These are phyloP conservation scores for Rhizopogon salebrosus DNA, from an alignment of 768 basidiomycete genomes.

Conservation along the genomic window DNA sequence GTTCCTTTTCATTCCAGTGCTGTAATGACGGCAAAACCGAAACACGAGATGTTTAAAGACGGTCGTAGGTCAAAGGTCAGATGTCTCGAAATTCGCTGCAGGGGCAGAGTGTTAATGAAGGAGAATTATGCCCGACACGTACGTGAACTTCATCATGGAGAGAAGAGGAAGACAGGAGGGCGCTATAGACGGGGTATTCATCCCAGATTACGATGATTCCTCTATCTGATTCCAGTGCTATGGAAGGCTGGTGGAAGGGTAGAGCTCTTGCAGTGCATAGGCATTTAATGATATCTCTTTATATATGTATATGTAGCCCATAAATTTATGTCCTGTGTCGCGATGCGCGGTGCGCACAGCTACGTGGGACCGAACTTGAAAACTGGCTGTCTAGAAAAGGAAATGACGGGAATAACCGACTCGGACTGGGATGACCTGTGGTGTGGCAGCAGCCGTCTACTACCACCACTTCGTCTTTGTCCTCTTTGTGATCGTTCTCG, in stretches of 20 bases:
- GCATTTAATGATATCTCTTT: too few relatives aligned
- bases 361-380: too few relatives aligned
- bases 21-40: too few relatives aligned
- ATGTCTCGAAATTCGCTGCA: neutral
- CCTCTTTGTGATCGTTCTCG: neutral
- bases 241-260: too few relatives aligned
- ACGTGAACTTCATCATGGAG: neutral
- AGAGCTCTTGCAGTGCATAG: too few relatives aligned
- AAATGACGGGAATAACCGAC: neutral
- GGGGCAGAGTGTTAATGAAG: neutral
- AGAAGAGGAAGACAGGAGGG: neutral
- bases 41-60: neutral
- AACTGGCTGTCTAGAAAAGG: neutral
- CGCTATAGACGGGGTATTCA: neutral
- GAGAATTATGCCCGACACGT: neutral
- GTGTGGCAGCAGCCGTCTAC: neutral
- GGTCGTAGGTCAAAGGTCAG: neutral
- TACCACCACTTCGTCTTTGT: conserved; percentile 1
- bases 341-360: too few relatives aligned
- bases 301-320: too few relatives aligned
- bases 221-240: too few relatives aligned
- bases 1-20: neutral
- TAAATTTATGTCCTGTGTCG: too few relatives aligned
- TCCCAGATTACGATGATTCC: neutral
- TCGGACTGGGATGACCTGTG: neutral